A percentile compares a stretch with the other conserved stretches of the same genome.
Conservation (phyloP, 2,329 filamentous ascomycete species). For the Magnaporthales sp. region DNA sequence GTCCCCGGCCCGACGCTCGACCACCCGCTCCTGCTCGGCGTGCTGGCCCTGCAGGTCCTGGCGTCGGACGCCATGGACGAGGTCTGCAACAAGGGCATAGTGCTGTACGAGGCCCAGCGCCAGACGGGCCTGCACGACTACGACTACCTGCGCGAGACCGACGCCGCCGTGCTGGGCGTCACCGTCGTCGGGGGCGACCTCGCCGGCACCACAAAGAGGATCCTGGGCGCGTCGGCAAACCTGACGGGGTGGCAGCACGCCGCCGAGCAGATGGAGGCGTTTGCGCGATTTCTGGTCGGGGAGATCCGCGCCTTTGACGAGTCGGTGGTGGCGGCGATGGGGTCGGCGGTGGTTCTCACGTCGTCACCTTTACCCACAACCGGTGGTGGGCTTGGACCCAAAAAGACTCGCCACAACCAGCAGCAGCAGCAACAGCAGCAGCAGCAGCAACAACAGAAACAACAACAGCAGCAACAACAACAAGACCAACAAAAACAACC, state of each 20-base stretch:
- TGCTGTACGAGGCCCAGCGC: slow-evolving; percentile 6
- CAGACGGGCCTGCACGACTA: slow-evolving; percentile 9
- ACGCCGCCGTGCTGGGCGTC: slow-evolving; percentile 1
- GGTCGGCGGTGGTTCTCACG: background rate
- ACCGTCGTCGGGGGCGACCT: slow-evolving; percentile 4
- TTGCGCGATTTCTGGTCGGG: slow-evolving; percentile 4
- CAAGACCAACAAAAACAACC: too few relatives aligned
- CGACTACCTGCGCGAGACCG: slow-evolving; percentile 6
- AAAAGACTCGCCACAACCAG: background rate
- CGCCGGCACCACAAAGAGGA: slow-evolving; percentile 1
- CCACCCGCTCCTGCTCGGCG: slow-evolving; percentile 7
- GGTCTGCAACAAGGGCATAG: slow-evolving; percentile 7
- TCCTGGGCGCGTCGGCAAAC: slow-evolving; percentile 7
- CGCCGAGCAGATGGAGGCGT: slow-evolving; percentile 4
- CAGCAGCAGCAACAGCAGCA: background rate
- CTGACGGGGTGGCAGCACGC: slow-evolving; percentile 9
- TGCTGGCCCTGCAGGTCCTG: slow-evolving; percentile 6
- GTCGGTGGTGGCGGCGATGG: background rate
- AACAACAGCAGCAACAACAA: too few relatives aligned
- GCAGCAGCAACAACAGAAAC: background rate
- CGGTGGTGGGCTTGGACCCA: too few relatives aligned
- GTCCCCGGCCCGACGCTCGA: slow-evolving; percentile 7
- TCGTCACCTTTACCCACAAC: background rate
- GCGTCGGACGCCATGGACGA: slow-evolving; percentile 7
- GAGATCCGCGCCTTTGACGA: background rate